Evolutionary conservation across 2,329 filamentous ascomycete genomes (phyloP), one percentile per base, ranked within the genome.

Genomic region (Fusarium humuli): DNA sequence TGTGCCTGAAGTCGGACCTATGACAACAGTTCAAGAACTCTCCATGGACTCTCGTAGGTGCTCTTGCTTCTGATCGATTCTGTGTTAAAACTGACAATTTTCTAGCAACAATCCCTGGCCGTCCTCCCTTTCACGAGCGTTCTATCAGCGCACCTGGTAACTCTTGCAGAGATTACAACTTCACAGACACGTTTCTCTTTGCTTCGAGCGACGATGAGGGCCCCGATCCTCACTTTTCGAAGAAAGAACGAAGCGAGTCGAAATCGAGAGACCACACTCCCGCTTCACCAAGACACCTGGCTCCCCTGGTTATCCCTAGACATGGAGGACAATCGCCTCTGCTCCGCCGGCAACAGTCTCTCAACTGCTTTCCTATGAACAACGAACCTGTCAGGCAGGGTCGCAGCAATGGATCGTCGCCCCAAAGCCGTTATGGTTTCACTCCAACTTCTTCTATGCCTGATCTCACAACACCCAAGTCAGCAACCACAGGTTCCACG

Each of bases 31-130:
- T 16, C 88, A 91, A 69, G 90, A 91, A 75, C 79, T 86, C 50
- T 78, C 88, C 54, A 91, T 92, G 88, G 90, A 92, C 79, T 92
- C 90, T 73, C 90, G 90, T 92, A 83, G 82, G 90, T 54, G 20
- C 14, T 40, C 6, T 11, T 16, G 16, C 14, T 25, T 9, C 23
- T 3, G 11, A 12, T 37, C 27, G 16, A 47, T 46, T 27, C 41
- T 23, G 23, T 14, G 12, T 41, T 42, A 20, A 20, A 57, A 41
- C 69, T 78, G 27, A 78, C 61, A 22, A 9, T 76, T 53, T 41
- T 46, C 5, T 69, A 91, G 89, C 90, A 67, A 91, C 90, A 29
- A 90, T 92, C 70, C 90, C 90, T 34, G 89, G 89, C 42, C 85
- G 88, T 9, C 89, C 88, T 58, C 83, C 89, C 34, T 78, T 91